Base-by-base conservation (phyloP, 2,329 filamentous ascomycete species). In the Fusarium sp. region DNA sequence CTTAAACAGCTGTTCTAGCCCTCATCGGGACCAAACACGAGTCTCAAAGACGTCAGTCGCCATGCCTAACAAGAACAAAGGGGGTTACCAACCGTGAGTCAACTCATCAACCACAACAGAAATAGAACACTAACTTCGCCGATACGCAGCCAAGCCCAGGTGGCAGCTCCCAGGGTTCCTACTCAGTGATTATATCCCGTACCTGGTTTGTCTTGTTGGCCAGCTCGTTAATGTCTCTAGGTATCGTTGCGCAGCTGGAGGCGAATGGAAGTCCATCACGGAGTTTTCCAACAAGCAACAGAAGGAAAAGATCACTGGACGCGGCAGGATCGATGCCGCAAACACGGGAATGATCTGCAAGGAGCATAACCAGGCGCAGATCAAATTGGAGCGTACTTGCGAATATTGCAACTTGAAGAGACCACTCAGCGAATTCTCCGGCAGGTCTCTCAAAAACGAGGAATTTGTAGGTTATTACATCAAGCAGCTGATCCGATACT, bases 331-430 rank as follows among this genome's bases (percentile, higher is more conserved):
- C n/a, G 63, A 79, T 22, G 58, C 78, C 1, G 73, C 73, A 1
- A 76, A 77, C 42, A 76, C 74, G 1, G 79, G 79, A 28, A 81
- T 82, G 79, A 73, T 73, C 1, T 82, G 80, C 46, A 72, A 72
- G 9, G 75, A 79, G 6, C 80, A 82, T 52, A 71, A 73, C 1
- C 39, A 34, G 39, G 62, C 75, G 3, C 71, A 72, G 8, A 45
- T 53, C 7, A 54, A 69, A 1, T 38, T 45, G 4, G 76, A 81
- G 60, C 45, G 78, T 10, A 62, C 60, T 3, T 83, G 81, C 50
- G 66, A 74, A 5, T 45, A 78, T 1, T 83, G 81, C 52, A 39
- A 57, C 2, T 38, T 75, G 10, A 63, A 71, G 19, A 78, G 77
- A 45, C 62, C 73, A 1, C 46, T 72, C 4, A 65, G 76, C 1